Evolutionary conservation across 1,284 basidiomycete species (phyloP), one percentile per base, ranked within the genome.

Genomic region (Cutaneotrichosporon sp.): DNA sequence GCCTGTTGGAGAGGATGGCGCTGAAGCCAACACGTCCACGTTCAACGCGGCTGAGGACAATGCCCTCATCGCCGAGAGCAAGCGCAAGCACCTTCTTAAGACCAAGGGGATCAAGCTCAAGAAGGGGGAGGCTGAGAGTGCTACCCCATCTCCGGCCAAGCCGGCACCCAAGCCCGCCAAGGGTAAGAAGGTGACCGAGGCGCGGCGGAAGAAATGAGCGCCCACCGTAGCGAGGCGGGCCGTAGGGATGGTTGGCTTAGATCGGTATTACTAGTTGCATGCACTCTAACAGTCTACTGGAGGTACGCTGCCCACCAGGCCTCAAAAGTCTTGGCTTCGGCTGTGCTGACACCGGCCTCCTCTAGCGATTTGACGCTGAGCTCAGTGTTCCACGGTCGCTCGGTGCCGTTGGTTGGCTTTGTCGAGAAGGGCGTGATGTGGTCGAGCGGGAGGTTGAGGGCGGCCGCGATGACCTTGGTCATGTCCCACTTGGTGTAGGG

Each of bases 401-500:
- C 68, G 1, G 77, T 78, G 51, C 69, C 59, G 18, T 67, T 64
- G 9, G 63, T 67, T 0, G 74, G 73, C 59, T 73, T 71, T 8
- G 70, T 65, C 21, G 69, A 69, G 8, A 66, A 63, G 42, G 80
- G 78, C 9, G 75, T 68, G n/a, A 72, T 70, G 60, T 82, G 80
- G 2, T 68, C 62, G 26, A 75, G 72, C 13, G 78, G 74, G 2
- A 77, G 63, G n/a, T 58, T 56, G 34, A 81, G 73, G 63, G 68
- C 66, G n/a, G 68, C 65, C 22, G 76, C 78, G 56, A 82, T 80
- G 53, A 75, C 70, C 7, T 53, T 32, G 10, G 76, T 77, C 78
- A 84, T 84, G 68, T 82, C 79, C 73, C 82, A 83, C 72, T 84
- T 84, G 21, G 82, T 83, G 67, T 82, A 72, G 3, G 69, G 36